phyloP scores from a whole-genome alignment of 2,329 filamentous ascomycete genomes.

The Pyrenophora teres region DNA sequence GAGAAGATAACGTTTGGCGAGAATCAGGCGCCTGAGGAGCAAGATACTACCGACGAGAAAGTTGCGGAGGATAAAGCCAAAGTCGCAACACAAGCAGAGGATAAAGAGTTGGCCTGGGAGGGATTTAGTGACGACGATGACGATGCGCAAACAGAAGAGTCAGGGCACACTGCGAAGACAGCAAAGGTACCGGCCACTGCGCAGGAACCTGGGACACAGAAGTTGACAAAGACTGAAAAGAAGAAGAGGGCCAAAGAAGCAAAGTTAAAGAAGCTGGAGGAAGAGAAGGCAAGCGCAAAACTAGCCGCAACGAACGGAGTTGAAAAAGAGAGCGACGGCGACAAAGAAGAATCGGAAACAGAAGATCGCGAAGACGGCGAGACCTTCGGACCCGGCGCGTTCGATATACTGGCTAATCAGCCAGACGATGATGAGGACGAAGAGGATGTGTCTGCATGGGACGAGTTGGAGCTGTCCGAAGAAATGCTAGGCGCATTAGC shows the following conservation, averaged over 20 bases:
- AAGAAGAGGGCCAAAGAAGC: constrained; percentile 20
- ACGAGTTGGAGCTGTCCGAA: constrained; percentile 71
- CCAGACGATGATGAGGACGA: constrained; percentile 61
- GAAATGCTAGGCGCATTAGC: constrained; percentile 74
- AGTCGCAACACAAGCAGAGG: constrained; percentile 1
- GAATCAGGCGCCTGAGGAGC: constrained; percentile 12
- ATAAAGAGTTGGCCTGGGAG: constrained; percentile 30
- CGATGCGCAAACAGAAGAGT: neutral
- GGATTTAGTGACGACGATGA: constrained; percentile 34
- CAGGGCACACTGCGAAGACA: neutral
- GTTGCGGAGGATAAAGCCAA: neutral
- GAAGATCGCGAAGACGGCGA: constrained; percentile 33
- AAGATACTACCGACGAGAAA: neutral
- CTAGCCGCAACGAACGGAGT: constrained; percentile 1
- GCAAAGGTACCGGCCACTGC: constrained; percentile 41
- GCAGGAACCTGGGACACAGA: constrained; percentile 17
- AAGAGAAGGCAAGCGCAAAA: constrained; percentile 32
- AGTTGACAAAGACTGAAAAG: constrained; percentile 20
- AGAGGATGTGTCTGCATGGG: constrained; percentile 79
- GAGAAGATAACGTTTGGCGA: constrained; percentile 31
- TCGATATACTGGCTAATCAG: constrained; percentile 60
- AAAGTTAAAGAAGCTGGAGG: constrained; percentile 29
- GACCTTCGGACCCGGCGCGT: constrained; percentile 49
- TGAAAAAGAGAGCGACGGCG: constrained; percentile 14
- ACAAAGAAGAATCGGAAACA: constrained; percentile 28